These are phyloP conservation scores for Pistacia vera DNA, from an alignment of 345 rosid species.

Conservation along the genomic window DNA sequence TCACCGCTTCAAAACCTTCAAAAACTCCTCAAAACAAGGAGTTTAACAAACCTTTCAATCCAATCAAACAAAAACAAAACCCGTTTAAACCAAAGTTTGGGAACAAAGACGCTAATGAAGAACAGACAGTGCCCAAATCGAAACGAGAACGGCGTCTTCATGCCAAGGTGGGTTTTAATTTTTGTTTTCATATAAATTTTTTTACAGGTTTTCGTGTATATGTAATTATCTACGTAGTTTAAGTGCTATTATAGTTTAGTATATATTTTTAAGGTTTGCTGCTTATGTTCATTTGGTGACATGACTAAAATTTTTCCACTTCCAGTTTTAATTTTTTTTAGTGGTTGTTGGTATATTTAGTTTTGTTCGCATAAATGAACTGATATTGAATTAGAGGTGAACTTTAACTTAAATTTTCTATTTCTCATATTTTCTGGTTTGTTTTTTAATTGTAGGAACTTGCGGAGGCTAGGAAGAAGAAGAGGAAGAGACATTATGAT, in stretches of 20 bases:
- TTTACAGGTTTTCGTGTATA: too few species aligned
- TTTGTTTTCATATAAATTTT: not conserved
- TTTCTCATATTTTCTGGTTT: not conserved
- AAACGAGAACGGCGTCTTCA: slow-evolving; percentile 51
- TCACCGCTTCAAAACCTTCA: slow-evolving; percentile 18
- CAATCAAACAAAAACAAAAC: slow-evolving; percentile 1
- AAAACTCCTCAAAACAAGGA: slow-evolving; percentile 8
- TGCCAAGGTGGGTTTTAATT: slow-evolving; percentile 48
- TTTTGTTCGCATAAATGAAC: not conserved
- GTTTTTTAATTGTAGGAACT: slow-evolving; percentile 48
- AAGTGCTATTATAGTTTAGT: not conserved
- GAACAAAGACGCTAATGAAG: slow-evolving; percentile 21
- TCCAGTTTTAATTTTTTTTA: not conserved
- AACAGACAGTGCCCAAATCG: slow-evolving; percentile 21
- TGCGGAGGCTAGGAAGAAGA: slow-evolving; percentile 86
- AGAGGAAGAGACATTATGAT: slow-evolving; percentile 74
- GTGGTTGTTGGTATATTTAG: not conserved
- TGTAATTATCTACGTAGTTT: not conserved
- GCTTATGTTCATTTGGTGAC: not conserved
- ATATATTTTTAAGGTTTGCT: not conserved
- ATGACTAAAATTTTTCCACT: not conserved
- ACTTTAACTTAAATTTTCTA: not conserved
- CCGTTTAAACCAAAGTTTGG: slow-evolving; percentile 13
- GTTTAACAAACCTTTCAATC: slow-evolving; percentile 27
- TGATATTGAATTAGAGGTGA: not conserved